These are phyloP conservation scores for Blastobotrys serpentis DNA, from an alignment of 1,139 yeast species.

Conservation along the genomic window DNA sequence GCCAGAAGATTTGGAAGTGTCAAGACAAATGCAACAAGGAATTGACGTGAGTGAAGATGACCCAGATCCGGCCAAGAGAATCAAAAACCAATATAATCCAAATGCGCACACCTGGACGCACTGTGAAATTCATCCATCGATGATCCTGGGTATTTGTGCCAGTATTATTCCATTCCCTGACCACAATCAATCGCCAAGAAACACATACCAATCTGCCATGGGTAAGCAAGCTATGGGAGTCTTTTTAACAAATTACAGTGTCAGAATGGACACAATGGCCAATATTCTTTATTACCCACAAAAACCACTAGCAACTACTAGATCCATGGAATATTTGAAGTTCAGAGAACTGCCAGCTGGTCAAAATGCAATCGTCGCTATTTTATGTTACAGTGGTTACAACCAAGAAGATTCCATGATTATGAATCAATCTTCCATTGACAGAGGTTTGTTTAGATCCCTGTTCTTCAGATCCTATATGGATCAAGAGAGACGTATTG, in stretches of 20 bases:
- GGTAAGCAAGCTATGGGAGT: slow-evolving; percentile 99
- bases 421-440: slow-evolving; percentile 98
- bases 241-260: slow-evolving; percentile 90
- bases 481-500: slow-evolving; percentile 98
- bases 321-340: slow-evolving; percentile 96
- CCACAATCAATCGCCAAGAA: slow-evolving; percentile 99
- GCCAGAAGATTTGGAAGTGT: slow-evolving; percentile 87
- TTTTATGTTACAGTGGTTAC: slow-evolving; percentile 96
- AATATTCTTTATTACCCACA: slow-evolving; percentile 96
- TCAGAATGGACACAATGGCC: slow-evolving; percentile 99
- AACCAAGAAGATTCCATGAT: slow-evolving; percentile 99
- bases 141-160: slow-evolving; percentile 98
- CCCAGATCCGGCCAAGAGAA: slow-evolving; percentile 81
- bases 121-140: slow-evolving; percentile 98
- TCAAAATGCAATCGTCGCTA: slow-evolving; percentile 97
- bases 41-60: slow-evolving; percentile 46
- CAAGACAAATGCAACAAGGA: slow-evolving; percentile 53
- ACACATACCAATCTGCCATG: slow-evolving; percentile 99
- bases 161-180: slow-evolving; percentile 99
- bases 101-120: slow-evolving; percentile 90
- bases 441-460: slow-evolving; percentile 93
- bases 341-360: slow-evolving; percentile 99
- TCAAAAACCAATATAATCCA: slow-evolving; percentile 64
- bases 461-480: slow-evolving; percentile 94
- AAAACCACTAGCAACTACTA: slow-evolving; percentile 98